Evolutionary conservation across 208 protist species (phyloP).

Genomic region (Trypanosomatidae sp.): DNA sequence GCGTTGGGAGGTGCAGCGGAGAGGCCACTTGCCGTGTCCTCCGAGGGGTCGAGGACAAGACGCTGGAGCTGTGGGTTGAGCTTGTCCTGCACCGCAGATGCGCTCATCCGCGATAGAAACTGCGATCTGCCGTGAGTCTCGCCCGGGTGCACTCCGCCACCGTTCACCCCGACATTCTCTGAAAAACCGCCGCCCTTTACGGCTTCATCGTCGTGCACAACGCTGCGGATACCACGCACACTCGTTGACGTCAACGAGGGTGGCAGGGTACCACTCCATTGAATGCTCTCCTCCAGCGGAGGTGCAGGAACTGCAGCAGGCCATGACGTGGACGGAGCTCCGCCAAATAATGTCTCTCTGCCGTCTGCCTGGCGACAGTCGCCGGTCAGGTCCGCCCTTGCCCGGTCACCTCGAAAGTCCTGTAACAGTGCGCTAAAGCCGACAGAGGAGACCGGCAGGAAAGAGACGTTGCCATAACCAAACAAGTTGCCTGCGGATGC

Average conservation of each 20-base stretch:
- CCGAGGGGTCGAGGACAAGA: background rate
- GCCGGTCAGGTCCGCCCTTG: background rate
- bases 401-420: conserved; percentile 7
- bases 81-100: background rate
- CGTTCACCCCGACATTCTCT: background rate
- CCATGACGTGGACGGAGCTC: background rate
- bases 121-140: background rate
- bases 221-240: background rate
- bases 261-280: conserved; percentile 34
- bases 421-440: conserved; percentile 38
- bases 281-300: conserved; percentile 22
- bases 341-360: background rate
- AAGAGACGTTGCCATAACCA: conserved; percentile 43
- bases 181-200: background rate
- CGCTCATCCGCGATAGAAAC: background rate
- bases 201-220: background rate
- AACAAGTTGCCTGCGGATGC: conserved; percentile 19
- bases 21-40: background rate
- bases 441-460: conserved; percentile 33
- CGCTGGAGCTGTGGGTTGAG: background rate
- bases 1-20: background rate
- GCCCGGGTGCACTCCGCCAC: background rate
- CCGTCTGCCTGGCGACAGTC: background rate
- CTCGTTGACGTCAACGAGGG: background rate
- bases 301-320: no score